Evolutionary conservation across 192 early-diverging fungal species (phyloP), one percentile per base, ranked within the genome.

Genomic region (Dissophora ornata): DNA sequence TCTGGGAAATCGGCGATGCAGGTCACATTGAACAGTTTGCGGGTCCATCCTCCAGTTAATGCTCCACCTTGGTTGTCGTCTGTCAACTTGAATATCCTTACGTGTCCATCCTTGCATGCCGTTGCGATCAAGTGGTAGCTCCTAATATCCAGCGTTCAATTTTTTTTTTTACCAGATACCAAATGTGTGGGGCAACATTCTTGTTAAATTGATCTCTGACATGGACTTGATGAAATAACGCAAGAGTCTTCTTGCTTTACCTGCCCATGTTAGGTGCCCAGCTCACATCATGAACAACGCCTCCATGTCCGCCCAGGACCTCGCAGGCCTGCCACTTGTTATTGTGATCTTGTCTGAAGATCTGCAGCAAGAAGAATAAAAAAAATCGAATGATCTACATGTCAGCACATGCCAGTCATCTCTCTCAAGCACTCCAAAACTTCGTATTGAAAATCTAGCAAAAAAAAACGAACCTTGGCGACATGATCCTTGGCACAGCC

Each of bases 71-170:
- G 59, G 21, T 55, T 67, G 44, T 77, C 82, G 28, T 85, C 83
- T 18, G 83, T 81, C 21, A 95, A 61, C 61, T 90, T 90, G 81
- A 87, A 95, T 29, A 95, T 90, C 29, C 94, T 86, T 2, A 95
- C 92, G 42, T 83, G 67, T 45, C 84, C 82, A 79, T 95, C 93
- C 56, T 88, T 92, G 57, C 83, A 93, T 0, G 89, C 90, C 3
- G 94, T 95, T 0, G 94, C 94, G 53, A 95, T 92, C 57, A 95
- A 79, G 41, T 95, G 90, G 73, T 93, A 94, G 8, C 83, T 84
- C 75, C 89, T 88, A 38, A 49, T 21, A 33, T 34, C 18, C 50
- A 44, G 40, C 12, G 50, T 11, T 78, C 34, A 40, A 59, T 57
- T 50, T 56, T 38, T 6, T 13, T 6, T 38, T 38, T 38, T 38